Evolutionary conservation across 139 green algal genomes (phyloP).

Genomic region (Coelastrella sp.): DNA sequence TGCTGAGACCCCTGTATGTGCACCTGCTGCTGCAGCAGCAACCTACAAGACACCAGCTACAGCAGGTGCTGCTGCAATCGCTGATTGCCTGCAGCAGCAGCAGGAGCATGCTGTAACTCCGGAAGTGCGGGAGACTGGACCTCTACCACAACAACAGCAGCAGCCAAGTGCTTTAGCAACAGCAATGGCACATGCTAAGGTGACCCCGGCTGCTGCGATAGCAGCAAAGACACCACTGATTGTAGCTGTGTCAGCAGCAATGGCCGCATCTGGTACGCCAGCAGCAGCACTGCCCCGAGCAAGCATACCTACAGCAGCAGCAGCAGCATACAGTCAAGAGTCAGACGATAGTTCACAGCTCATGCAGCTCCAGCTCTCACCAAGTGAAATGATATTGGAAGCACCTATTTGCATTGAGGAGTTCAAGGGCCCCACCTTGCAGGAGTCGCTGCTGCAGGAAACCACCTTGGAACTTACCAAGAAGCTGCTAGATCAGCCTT

Average conservation of each 20-base stretch:
- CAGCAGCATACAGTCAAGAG: not conserved
- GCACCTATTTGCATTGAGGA: not conserved
- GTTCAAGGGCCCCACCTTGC: not conserved
- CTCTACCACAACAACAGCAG: no score
- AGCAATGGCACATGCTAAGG: no score
- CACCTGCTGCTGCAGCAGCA: not conserved
- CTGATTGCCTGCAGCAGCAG: not conserved
- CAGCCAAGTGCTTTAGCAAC: no score
- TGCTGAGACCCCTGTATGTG: not conserved
- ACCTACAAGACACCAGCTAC: not conserved
- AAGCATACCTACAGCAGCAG: not conserved
- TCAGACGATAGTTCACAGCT: not conserved
- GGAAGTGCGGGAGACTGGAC: not conserved
- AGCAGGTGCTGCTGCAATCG: not conserved
- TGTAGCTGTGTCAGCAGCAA: not conserved
- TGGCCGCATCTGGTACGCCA: not conserved
- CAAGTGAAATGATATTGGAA: not conserved
- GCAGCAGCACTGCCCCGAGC: not conserved
- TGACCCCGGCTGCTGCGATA: not conserved
- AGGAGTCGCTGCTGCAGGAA: not conserved
- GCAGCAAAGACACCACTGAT: not conserved
- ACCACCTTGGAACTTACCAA: not conserved
- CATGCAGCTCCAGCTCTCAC: constrained; percentile 23
- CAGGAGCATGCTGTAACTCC: not conserved
- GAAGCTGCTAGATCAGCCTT: not conserved